Evolutionary conservation across 345 rosid genomes (phyloP).

Genomic region (Clausena lansium): DNA sequence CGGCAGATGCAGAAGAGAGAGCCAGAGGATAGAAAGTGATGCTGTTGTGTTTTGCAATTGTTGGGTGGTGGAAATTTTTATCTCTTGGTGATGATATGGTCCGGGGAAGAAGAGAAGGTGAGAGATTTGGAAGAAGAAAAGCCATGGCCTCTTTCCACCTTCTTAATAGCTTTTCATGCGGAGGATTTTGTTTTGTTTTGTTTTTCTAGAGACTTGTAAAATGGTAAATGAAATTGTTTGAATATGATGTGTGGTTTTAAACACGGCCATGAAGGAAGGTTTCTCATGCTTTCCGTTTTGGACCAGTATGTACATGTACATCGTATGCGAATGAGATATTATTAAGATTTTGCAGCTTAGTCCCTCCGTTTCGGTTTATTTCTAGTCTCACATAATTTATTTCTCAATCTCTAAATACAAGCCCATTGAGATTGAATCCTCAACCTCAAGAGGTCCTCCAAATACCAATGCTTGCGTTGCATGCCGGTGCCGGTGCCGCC

Average conservation of each 20-base stretch:
- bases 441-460: background rate
- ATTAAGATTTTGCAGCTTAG: background rate
- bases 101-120: constrained; percentile 52
- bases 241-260: constrained; percentile 58
- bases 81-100: constrained; percentile 44
- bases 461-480: too few species aligned
- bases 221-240: background rate
- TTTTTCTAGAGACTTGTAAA: constrained; percentile 1
- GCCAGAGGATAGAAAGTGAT: constrained; percentile 20
- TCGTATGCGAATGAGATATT: background rate
- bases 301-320: background rate
- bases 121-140: constrained; percentile 73
- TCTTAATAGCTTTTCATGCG: constrained; percentile 28
- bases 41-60: background rate
- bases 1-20: constrained; percentile 18
- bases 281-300: background rate
- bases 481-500: too few species aligned
- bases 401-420: too few species aligned
- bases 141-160: constrained; percentile 46
- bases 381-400: background rate
- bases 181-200: background rate
- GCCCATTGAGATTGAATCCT: background rate
- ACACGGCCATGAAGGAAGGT: constrained; percentile 29
- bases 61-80: constrained; percentile 23
- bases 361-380: background rate